Percentiles rank a stretch among this genome's conserved stretches.
These are phyloP conservation scores for Suillus ampliporus DNA, from an alignment of 768 basidiomycete species.

Conservation along the genomic window DNA sequence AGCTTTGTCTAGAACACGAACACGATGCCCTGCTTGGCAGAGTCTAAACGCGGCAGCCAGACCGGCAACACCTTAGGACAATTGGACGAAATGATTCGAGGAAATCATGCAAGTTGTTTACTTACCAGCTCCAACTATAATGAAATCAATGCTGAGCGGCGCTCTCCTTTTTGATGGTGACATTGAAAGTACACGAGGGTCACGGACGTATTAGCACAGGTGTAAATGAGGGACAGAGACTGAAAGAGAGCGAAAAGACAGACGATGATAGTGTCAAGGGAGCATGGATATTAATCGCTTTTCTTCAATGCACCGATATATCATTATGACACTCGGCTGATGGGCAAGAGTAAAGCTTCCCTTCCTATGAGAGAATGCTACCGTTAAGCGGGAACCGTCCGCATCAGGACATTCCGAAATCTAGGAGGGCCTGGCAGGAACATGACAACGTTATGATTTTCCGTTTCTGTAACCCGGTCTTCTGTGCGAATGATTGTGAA, in stretches of 20 bases:
- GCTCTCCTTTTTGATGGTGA: conserved; percentile 26
- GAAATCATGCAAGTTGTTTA: not conserved
- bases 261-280: conserved; percentile 4
- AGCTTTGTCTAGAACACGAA: conserved; percentile 59
- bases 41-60: conserved; percentile 65
- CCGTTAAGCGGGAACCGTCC: conserved; percentile 1
- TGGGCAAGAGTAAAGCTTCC: not conserved
- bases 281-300: conserved; percentile 27
- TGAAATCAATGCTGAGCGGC: conserved; percentile 35
- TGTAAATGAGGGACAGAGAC: conserved; percentile 2
- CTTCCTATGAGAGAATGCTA: conserved; percentile 4
- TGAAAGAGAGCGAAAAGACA: not conserved
- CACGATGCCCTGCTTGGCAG: conserved; percentile 61
- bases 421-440: not conserved
- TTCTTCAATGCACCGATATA: not conserved
- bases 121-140: conserved; percentile 37
- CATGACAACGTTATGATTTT: not conserved
- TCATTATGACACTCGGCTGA: conserved; percentile 6
- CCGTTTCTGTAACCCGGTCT: not conserved
- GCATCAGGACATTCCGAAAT: not conserved
- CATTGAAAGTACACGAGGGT: not conserved
- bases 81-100: not conserved
- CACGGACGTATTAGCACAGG: not conserved
- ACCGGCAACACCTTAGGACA: conserved; percentile 50
- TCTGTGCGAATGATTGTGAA: not conserved